These are phyloP conservation scores for Ophiostoma fasciatum DNA, from an alignment of 2,329 filamentous ascomycete species.

Conservation along the genomic window DNA sequence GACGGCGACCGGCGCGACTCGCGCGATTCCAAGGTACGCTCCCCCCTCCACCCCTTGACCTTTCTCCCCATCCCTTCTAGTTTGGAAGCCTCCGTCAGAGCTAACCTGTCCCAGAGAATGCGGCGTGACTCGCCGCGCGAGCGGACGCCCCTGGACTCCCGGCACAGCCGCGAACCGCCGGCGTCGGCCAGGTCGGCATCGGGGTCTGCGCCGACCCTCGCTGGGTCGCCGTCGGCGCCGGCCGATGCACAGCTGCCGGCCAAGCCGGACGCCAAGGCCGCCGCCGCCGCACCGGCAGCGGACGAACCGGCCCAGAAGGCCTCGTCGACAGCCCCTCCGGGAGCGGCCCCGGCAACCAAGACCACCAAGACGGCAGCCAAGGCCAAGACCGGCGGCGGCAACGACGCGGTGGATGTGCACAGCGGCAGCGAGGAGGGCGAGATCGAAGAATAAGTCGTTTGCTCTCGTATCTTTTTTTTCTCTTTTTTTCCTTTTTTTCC, in stretches of 20 bases:
- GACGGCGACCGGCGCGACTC: conserved; percentile 49
- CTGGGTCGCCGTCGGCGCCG: no score
- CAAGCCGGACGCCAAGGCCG: conserved; percentile 27
- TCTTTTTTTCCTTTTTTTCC: no score
- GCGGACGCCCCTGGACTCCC: conserved; percentile 42
- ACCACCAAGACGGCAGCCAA: conserved; percentile 15
- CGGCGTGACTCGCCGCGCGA: conserved; percentile 40
- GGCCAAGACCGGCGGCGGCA: neutral
- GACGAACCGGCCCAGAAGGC: no score
- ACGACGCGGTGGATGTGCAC: conserved; percentile 46
- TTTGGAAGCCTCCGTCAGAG: no score
- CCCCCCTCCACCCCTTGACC: neutral
- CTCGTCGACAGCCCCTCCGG: no score
- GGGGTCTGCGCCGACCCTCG: neutral
- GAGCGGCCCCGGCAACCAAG: conserved; percentile 22
- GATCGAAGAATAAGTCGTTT: conserved; percentile 60
- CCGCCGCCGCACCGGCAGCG: conserved; percentile 6
- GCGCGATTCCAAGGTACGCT: conserved; percentile 49
- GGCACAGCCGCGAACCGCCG: conserved; percentile 23
- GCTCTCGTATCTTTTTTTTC: neutral
- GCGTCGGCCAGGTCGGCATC: conserved; percentile 15
- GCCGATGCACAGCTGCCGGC: no score
- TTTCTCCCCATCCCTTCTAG: neutral
- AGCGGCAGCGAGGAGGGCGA: conserved; percentile 95
- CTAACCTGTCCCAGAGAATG: no score